Base-by-base conservation (phyloP, 129 eudicot species). In the Chrysanthemum makinoi region DNA sequence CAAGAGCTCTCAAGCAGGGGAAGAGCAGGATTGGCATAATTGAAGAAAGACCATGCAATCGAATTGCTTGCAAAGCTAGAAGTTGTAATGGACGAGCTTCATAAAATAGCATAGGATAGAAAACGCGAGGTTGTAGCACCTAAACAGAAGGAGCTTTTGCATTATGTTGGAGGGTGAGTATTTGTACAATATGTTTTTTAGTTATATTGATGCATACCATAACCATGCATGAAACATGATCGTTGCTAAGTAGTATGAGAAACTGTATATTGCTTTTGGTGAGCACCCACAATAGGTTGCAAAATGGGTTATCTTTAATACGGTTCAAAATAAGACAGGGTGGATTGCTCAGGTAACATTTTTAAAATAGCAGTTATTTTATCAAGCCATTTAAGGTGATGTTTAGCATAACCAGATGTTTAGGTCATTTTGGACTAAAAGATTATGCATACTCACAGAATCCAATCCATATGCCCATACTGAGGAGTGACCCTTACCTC, bases 111-210 rank as follows among this genome's bases (percentile, higher is more conserved):
- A 57, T 96, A 94, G 82, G 89, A 89, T 72, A 89, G 55, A 81
- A 82, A 84, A 33, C 88, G 98, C 16, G 93, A 87, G 15, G 96
- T 84, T 12, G 93, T 94, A 19, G 88, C 77, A 11, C 91, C 90
- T 50, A 89, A 89, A 83, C 98, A 94, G 58, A 94, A 87, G 86
- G 98, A 94, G 73, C 86, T 94, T 66, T 83, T 94, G 70, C 86
- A 86, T 26, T 94, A 94, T 71, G 93, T 94, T 66, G 96, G 98
- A 80, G 86, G 97, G 97, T 94, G 55, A 89, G 98, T 82, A 47
- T 56, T 46, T 13, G 52, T 12, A 56, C 19, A 1, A 18, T 28
- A 4, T 28, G 14, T 16, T 46, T 78, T 43, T 72, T 59, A 15
- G 47, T 53, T 62, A 3, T 44, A 19, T 5, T 69, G 62, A 22